phyloP scores from a whole-genome alignment of 2,329 filamentous ascomycete species.

The Fusarium longipes region DNA sequence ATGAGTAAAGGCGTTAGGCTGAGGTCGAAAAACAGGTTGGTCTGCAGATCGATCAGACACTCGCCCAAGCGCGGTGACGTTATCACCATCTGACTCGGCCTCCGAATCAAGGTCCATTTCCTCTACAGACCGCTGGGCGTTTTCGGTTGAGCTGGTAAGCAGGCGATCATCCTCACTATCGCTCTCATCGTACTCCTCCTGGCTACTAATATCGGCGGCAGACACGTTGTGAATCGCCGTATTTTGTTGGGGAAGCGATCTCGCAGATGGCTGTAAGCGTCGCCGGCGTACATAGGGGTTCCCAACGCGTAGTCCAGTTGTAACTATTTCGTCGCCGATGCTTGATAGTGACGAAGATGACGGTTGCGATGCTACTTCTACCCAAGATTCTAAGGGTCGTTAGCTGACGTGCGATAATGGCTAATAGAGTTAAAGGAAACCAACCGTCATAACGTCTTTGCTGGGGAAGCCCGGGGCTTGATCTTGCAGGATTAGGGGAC shows the following conservation, averaged over 20 bases:
- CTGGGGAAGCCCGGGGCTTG: slow-evolving; percentile 48
- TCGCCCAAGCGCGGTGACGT: slow-evolving; percentile 81
- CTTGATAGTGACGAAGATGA: slow-evolving; percentile 94
- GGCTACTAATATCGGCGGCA: slow-evolving; percentile 73
- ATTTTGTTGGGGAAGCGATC: slow-evolving; percentile 54
- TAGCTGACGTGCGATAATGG: slow-evolving; percentile 16
- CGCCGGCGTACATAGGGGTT: slow-evolving; percentile 72
- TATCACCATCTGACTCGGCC: slow-evolving; percentile 72
- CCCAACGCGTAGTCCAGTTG: slow-evolving; percentile 84
- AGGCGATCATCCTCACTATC: slow-evolving; percentile 86
- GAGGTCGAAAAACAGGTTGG: slow-evolving; percentile 75
- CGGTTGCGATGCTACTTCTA: slow-evolving; percentile 91
- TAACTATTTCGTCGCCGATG: slow-evolving; percentile 88
- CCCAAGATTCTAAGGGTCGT: slow-evolving; percentile 84
- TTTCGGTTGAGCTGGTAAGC: slow-evolving; percentile 69
- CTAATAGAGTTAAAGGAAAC: slow-evolving; percentile 24
- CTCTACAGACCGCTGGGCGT: slow-evolving; percentile 55
- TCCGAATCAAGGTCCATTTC: slow-evolving; percentile 59
- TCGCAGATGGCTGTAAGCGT: slow-evolving; percentile 52
- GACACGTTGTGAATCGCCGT: slow-evolving; percentile 57
- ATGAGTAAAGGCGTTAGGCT: slow-evolving; percentile 92
- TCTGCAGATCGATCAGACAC: slow-evolving; percentile 64
- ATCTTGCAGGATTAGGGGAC: slow-evolving; percentile 45
- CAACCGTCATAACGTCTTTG: slow-evolving; percentile 54
- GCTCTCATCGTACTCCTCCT: slow-evolving; percentile 94